These are phyloP conservation scores for Mycena latifolia DNA, from an alignment of 768 basidiomycete species.

Conservation along the genomic window DNA sequence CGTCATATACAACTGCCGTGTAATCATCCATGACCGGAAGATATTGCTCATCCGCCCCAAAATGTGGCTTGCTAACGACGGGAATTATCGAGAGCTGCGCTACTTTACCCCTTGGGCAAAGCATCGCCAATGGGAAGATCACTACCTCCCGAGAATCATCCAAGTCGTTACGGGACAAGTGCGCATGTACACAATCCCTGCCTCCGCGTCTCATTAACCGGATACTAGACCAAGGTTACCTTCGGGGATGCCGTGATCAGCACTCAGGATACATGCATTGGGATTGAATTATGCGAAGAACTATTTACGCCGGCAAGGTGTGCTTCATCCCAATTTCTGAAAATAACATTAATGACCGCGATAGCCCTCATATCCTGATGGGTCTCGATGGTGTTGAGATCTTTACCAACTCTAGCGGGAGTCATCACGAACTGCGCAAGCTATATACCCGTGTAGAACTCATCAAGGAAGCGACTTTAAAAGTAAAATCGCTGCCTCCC, in stretches of 20 bases:
- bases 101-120: conserved; percentile 98
- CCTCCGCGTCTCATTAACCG: conserved; percentile 9
- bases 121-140: conserved; percentile 90
- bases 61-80: conserved; percentile 99
- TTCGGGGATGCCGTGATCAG: conserved; percentile 97
- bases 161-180: conserved; percentile 92
- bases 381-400: conserved; percentile 99
- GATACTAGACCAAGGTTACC: conserved; percentile 81
- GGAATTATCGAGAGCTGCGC: conserved; percentile 91
- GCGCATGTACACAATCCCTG: conserved; percentile 3
- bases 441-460: conserved; percentile 91
- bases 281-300: conserved; percentile 97
- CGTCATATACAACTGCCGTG: conserved; percentile 96
- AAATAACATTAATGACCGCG: neutral
- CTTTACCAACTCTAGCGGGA: conserved; percentile 98
- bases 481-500: conserved; percentile 60
- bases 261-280: conserved; percentile 95
- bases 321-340: conserved; percentile 48
- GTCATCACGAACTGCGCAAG: conserved; percentile 99
- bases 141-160: conserved; percentile 91
- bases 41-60: conserved; percentile 97
- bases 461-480: conserved; percentile 96
- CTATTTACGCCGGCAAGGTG: conserved; percentile 97
- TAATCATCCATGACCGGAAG: conserved; percentile 87
- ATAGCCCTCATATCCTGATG: conserved; percentile 96